phyloP scores from a whole-genome alignment of 164 flowering plant species.

The Hamamelis virginiana region DNA sequence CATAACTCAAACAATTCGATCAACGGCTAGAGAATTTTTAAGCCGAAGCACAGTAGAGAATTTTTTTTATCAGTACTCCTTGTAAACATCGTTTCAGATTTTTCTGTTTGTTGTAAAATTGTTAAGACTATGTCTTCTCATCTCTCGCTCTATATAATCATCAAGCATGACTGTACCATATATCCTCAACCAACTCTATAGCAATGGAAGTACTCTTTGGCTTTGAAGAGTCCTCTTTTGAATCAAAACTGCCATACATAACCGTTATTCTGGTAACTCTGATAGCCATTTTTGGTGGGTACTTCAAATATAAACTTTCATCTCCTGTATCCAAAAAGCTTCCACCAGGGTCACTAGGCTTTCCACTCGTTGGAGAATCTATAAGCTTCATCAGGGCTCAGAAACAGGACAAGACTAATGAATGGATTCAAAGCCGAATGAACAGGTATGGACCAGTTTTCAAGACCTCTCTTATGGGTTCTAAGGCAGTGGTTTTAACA shows the following conservation, averaged over 20 bases:
- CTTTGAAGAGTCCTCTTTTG: background rate
- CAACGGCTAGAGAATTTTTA: no score
- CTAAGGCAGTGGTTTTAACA: slow-evolving; percentile 11
- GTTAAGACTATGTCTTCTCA: no score
- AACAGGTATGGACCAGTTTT: slow-evolving; percentile 23
- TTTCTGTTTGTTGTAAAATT: no score
- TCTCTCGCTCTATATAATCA: background rate
- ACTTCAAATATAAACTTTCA: slow-evolving; percentile 12
- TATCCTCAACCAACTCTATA: background rate
- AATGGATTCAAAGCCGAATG: slow-evolving; percentile 25
- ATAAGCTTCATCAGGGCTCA: slow-evolving; percentile 27
- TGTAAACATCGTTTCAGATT: no score
- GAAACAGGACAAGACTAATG: slow-evolving; percentile 10
- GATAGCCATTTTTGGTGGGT: slow-evolving; percentile 11
- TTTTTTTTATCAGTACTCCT: no score
- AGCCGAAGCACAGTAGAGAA: no score
- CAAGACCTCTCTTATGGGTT: slow-evolving; percentile 20
- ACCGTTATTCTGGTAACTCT: slow-evolving; percentile 11
- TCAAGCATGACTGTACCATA: background rate
- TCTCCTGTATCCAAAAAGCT: slow-evolving; percentile 12
- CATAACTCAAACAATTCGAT: no score
- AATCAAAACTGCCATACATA: slow-evolving; percentile 5
- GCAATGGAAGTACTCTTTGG: slow-evolving; percentile 2
- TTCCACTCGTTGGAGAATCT: slow-evolving; percentile 32
- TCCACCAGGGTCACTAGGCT: slow-evolving; percentile 31